Evolutionary conservation across 148 eudicot genomes (phyloP).

Genomic region (Rhododendron vialii): DNA sequence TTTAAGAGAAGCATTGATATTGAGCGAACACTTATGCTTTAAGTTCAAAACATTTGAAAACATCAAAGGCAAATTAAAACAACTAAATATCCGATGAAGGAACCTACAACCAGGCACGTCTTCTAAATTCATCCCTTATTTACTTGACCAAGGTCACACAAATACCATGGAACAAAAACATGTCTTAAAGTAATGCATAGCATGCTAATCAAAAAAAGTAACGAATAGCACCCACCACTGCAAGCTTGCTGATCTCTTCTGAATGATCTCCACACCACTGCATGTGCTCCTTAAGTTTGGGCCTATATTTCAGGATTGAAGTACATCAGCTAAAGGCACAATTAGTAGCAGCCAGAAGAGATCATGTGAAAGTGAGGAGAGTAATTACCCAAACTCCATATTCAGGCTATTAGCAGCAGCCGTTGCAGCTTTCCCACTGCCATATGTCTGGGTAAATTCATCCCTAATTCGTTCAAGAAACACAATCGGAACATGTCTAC

Average conservation of each 20-base stretch:
- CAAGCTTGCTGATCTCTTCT: constrained; percentile 52
- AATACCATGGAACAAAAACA: not conserved
- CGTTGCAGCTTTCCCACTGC: constrained; percentile 69
- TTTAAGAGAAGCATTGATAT: not conserved
- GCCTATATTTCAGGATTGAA: constrained; percentile 26
- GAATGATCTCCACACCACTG: constrained; percentile 57
- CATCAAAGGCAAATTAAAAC: not conserved
- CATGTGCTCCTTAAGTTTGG: constrained; percentile 60
- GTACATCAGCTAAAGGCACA: not conserved
- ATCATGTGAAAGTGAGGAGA: no score
- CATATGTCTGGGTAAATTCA: constrained; percentile 69
- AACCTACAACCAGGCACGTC: not conserved
- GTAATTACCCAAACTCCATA: constrained; percentile 67
- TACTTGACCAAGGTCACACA: not conserved
- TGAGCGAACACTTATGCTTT: not conserved
- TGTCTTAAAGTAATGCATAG: not conserved
- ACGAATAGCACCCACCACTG: constrained; percentile 13
- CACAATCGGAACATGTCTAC: constrained; percentile 72
- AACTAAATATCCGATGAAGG: not conserved
- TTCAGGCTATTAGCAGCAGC: constrained; percentile 66
- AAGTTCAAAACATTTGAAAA: not conserved
- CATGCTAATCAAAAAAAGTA: not conserved
- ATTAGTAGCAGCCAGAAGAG: not conserved
- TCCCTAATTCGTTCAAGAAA: constrained; percentile 66
- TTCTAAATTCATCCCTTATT: not conserved